phyloP scores from a whole-genome alignment of 2,329 filamentous ascomycete genomes.

The Ophiosphaerella korrae region DNA sequence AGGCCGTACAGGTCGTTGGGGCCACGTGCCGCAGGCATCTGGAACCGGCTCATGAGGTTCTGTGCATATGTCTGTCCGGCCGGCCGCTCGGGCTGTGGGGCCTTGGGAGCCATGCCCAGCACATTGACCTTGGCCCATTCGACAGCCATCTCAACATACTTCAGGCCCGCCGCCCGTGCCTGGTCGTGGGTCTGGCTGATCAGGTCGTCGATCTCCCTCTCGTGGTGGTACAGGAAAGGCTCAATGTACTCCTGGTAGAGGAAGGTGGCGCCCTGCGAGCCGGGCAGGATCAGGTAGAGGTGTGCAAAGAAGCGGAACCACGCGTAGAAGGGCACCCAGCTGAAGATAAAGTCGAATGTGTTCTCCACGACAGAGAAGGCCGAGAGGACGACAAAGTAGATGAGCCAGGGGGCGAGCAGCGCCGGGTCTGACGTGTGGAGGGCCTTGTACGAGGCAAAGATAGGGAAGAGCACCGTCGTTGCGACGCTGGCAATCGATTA shows the following conservation, averaged over 20 bases:
- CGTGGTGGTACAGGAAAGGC: slow-evolving; percentile 86
- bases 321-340: slow-evolving; percentile 92
- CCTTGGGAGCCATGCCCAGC: slow-evolving; percentile 71
- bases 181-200: slow-evolving; percentile 82
- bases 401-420: slow-evolving; percentile 93
- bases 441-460: slow-evolving; percentile 98
- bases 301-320: slow-evolving; percentile 87
- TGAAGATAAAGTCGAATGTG: slow-evolving; percentile 84
- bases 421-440: slow-evolving; percentile 90
- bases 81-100: slow-evolving; percentile 50
- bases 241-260: slow-evolving; percentile 86
- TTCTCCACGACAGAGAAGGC: slow-evolving; percentile 82
- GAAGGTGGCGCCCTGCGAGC: slow-evolving; percentile 88
- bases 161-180: slow-evolving; percentile 75
- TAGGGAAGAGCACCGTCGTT: slow-evolving; percentile 88
- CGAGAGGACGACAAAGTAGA: slow-evolving; percentile 97
- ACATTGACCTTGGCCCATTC: slow-evolving; percentile 72
- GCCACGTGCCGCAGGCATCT: slow-evolving; percentile 72
- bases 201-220: slow-evolving; percentile 85
- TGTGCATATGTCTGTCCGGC: slow-evolving; percentile 71
- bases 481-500: slow-evolving; percentile 36
- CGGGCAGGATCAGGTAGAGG: slow-evolving; percentile 94
- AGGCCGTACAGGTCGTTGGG: slow-evolving; percentile 76
- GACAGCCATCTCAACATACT: slow-evolving; percentile 54
- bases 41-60: slow-evolving; percentile 82